Conservation (phyloP, 2,329 filamentous ascomycete genomes). For the Penicillium sp. region DNA sequence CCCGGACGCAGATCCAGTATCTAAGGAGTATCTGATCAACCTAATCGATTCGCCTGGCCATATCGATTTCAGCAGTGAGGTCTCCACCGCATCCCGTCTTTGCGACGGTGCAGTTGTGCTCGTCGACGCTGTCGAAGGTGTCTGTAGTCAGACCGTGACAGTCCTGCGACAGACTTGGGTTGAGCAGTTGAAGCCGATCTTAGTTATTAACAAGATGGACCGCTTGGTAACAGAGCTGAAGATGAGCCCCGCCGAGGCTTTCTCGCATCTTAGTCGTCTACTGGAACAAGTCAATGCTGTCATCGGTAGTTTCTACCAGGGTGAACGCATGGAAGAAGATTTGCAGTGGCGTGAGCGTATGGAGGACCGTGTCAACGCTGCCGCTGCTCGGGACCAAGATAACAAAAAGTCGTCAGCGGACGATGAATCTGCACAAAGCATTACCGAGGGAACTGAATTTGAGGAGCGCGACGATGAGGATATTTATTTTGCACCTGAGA, state of each 20-base stretch:
- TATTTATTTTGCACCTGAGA: conserved; percentile 95
- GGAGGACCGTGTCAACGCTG: conserved; percentile 76
- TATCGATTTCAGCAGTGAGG: conserved; percentile 98
- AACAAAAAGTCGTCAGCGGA: conserved; percentile 36
- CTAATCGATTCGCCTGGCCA: conserved; percentile 97
- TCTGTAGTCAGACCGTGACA: conserved; percentile 97
- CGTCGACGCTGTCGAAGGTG: conserved; percentile 94
- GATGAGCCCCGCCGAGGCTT: conserved; percentile 87
- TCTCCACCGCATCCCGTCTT: conserved; percentile 88
- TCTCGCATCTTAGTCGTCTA: conserved; percentile 81
- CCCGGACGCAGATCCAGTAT: conserved; percentile 65
- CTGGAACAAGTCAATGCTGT: conserved; percentile 97
- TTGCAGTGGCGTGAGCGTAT: conserved; percentile 91
- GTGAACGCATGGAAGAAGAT: conserved; percentile 97
- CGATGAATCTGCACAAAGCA: conserved; percentile 50
- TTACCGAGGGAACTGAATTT: conserved; percentile 58
- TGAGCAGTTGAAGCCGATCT: conserved; percentile 88
- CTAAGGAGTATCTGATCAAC: conserved; percentile 93
- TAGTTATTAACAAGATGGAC: conserved; percentile 99
- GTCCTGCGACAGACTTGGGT: conserved; percentile 93
- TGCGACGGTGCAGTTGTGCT: conserved; percentile 93
- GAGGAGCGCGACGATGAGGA: conserved; percentile 94
- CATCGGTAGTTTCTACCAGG: conserved; percentile 94
- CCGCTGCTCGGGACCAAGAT: conserved; percentile 60
- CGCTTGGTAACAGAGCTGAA: conserved; percentile 89